Conservation (phyloP, 805 yeast species). For the Myxozyma neotropica region DNA sequence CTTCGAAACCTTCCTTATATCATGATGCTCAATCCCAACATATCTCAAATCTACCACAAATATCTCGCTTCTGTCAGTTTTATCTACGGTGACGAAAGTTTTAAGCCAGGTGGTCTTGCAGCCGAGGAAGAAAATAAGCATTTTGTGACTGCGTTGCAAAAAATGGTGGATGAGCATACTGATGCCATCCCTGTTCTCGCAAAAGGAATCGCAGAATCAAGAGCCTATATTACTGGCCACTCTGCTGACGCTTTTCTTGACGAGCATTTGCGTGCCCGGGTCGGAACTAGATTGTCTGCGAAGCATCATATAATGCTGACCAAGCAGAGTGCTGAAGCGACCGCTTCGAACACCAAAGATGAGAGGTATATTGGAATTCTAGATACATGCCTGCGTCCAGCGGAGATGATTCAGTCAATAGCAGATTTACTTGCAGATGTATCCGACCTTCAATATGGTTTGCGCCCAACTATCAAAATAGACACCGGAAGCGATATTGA, state of each 20-base stretch:
- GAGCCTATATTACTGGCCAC: conserved; percentile 48
- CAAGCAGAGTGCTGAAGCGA: conserved; percentile 36
- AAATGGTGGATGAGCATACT: conserved; percentile 72
- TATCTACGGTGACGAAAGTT: conserved; percentile 50
- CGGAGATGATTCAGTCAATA: conserved; percentile 62
- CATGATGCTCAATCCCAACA: conserved; percentile 82
- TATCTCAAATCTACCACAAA: conserved; percentile 71
- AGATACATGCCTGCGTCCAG: conserved; percentile 65
- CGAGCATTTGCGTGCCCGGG: conserved; percentile 77
- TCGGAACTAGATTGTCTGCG: conserved; percentile 81
- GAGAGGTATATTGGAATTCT: conserved; percentile 60
- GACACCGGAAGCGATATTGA: conserved; percentile 58
- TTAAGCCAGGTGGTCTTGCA: conserved; percentile 38
- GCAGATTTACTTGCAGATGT: conserved; percentile 80
- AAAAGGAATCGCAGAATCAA: conserved; percentile 75
- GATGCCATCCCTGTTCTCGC: conserved; percentile 83
- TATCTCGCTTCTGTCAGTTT: conserved; percentile 60
- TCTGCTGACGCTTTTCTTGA: conserved; percentile 67
- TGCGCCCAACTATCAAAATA: conserved; percentile 60
- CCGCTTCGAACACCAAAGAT: background rate
- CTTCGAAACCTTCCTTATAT: conserved; percentile 79
- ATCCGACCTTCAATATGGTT: conserved; percentile 81
- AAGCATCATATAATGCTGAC: conserved; percentile 79
- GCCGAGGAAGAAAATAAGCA: conserved; percentile 56
- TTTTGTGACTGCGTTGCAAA: conserved; percentile 56